These are phyloP conservation scores for Corylus americana DNA, from an alignment of 306 rosid species.

Conservation along the genomic window DNA sequence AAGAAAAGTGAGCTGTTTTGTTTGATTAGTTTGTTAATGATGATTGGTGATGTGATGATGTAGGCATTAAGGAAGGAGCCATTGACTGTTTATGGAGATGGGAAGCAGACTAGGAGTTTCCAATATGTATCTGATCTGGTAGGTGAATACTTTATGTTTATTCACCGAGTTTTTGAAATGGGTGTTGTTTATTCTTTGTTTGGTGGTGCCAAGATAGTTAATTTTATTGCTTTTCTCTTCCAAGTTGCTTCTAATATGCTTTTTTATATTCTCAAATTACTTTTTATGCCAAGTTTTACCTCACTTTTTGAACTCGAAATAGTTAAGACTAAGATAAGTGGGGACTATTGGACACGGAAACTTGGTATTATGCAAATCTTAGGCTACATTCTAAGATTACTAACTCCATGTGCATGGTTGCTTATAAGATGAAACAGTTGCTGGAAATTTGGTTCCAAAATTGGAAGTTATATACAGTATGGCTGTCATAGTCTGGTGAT, in stretches of 20 bases:
- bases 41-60: conserved; percentile 31
- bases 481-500: not conserved
- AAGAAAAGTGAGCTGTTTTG: not conserved
- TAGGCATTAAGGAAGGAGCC: conserved; percentile 99
- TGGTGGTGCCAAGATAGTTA: conserved; percentile 12
- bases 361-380: not conserved
- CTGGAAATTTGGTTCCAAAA: not conserved
- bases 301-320: not conserved
- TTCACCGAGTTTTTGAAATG: not conserved
- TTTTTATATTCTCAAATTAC: not conserved
- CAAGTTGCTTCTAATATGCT: not conserved
- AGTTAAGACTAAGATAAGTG: not conserved
- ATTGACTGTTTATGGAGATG: conserved; percentile 95
- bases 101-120: conserved; percentile 99
- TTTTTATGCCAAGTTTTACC: not conserved
- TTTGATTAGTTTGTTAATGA: conserved; percentile 12
- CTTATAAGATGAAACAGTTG: conserved; percentile 15
- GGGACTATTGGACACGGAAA: not conserved
- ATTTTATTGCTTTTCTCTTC: not conserved
- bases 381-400: not conserved
- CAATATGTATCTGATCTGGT: conserved; percentile 98
- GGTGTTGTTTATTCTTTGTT: conserved; percentile 16
- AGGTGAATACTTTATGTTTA: conserved; percentile 26
- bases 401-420: conserved; percentile 41
- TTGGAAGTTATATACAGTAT: not conserved